A percentile compares a stretch with the other conserved stretches of the same genome.
Evolutionary conservation across 352 stramenopile genomes (phyloP).

Genomic region (Pythium phragmiticola): DNA sequence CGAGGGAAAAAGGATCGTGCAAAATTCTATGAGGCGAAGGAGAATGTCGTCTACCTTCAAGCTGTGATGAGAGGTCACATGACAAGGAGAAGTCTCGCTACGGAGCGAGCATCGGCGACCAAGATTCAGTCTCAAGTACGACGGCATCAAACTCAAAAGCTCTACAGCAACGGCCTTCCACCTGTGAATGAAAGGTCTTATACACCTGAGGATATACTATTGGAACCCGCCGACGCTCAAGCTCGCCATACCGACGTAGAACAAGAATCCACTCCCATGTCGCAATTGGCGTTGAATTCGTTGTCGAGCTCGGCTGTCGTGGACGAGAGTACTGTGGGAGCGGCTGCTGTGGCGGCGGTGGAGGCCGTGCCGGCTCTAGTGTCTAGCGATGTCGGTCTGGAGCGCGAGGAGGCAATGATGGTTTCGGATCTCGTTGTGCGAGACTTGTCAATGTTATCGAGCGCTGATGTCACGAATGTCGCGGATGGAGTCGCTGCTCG

Average conservation of each 20-base stretch:
- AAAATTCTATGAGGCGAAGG: constrained; percentile 18
- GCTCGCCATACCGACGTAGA: not conserved
- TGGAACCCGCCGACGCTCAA: not conserved
- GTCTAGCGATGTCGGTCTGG: too few species aligned
- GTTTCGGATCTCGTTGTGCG: too few species aligned
- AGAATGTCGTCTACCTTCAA: constrained; percentile 32
- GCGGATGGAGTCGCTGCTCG: not conserved
- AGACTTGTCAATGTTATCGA: too few species aligned
- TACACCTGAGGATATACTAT: not conserved
- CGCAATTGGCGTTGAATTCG: not conserved
- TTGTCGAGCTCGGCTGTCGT: not conserved
- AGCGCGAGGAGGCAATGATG: too few species aligned
- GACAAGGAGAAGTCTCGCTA: constrained; percentile 10
- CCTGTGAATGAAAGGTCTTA: constrained; percentile 5
- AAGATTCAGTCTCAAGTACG: constrained; percentile 30
- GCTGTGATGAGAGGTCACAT: constrained; percentile 26
- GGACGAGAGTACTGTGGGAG: not conserved
- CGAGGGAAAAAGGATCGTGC: constrained; percentile 24
- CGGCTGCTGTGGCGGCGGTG: too few species aligned
- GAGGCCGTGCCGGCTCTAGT: too few species aligned
- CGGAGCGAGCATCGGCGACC: constrained; percentile 22
- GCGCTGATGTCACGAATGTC: too few species aligned
- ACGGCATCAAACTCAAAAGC: constrained; percentile 16
- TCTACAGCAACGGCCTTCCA: not conserved
- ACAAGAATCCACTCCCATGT: not conserved